phyloP scores from a whole-genome alignment of 768 basidiomycete genomes.

The Agaricus sinodeliciosus region DNA sequence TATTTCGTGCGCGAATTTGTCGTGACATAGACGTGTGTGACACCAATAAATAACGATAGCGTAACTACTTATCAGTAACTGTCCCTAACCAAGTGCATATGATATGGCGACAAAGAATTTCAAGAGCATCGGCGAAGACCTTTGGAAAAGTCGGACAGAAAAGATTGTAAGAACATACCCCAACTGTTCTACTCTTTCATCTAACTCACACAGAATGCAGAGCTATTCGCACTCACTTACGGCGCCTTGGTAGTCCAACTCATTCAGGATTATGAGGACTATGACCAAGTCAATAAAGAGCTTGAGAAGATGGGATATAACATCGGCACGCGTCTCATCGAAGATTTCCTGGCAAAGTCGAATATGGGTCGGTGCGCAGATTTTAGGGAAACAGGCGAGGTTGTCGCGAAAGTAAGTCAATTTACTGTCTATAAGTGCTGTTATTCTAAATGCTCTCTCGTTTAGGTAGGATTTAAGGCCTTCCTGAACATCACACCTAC shows the following conservation, averaged over 20 bases:
- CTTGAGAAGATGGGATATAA: conserved; percentile 99
- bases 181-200: conserved; percentile 3
- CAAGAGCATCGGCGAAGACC: conserved; percentile 87
- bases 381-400: conserved; percentile 93
- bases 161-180: conserved; percentile 66
- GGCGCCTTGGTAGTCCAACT: conserved; percentile 97
- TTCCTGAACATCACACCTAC: conserved; percentile 90
- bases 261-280: conserved; percentile 99
- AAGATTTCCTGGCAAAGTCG: conserved; percentile 94
- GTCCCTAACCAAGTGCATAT: background rate
- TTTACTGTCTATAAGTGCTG: background rate
- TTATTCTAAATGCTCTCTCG: background rate
- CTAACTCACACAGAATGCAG: conserved; percentile 71
- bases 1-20: background rate
- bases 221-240: conserved; percentile 94
- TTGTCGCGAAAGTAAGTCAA: conserved; percentile 76
- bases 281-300: conserved; percentile 90
- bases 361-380: conserved; percentile 88
- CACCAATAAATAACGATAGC: background rate
- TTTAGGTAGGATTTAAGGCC: conserved; percentile 93
- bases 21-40: conserved; percentile 19
- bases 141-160: conserved; percentile 92
- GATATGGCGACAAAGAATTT: conserved; percentile 78
- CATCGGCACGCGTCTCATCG: conserved; percentile 92
- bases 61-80: background rate